These are phyloP conservation scores for Lathyrus sativus DNA, from an alignment of 306 rosid species.

Conservation along the genomic window DNA sequence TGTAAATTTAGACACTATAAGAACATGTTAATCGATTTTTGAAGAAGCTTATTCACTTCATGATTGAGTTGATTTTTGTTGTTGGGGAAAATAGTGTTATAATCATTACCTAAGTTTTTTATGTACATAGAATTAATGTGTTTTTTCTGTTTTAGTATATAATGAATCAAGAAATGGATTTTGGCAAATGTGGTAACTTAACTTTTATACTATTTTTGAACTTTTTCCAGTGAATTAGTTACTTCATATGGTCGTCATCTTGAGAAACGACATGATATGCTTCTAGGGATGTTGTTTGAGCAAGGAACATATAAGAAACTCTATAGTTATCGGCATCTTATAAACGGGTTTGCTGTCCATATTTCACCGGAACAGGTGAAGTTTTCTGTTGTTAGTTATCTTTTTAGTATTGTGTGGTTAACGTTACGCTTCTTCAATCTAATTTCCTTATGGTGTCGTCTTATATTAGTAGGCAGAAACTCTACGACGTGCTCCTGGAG, in stretches of 20 bases:
- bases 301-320: constrained; percentile 79
- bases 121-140: not conserved
- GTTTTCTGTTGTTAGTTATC: constrained; percentile 40
- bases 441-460: constrained; percentile 46
- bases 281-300: constrained; percentile 85
- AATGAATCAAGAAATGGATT: constrained; percentile 24
- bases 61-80: constrained; percentile 1
- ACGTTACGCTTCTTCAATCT: constrained; percentile 35
- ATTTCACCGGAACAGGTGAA: constrained; percentile 91
- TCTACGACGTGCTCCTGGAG: constrained; percentile 82
- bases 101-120: constrained; percentile 18
- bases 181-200: constrained; percentile 31
- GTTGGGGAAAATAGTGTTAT: constrained; percentile 22
- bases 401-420: constrained; percentile 26
- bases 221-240: constrained; percentile 72
- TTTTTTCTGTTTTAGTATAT: constrained; percentile 26
- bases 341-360: constrained; percentile 97
- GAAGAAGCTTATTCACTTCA: constrained; percentile 18
- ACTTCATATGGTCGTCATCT: constrained; percentile 88
- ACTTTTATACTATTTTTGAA: constrained; percentile 26
- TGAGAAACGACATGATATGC: constrained; percentile 87
- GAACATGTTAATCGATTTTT: constrained; percentile 16
- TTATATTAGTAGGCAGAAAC: constrained; percentile 94
- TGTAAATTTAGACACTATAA: not conserved
- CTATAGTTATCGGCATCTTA: constrained; percentile 91